Evolutionary conservation across 2,329 filamentous ascomycete species (phyloP), one percentile per base, ranked within the genome.

Genomic region (Diplodia sapinea): DNA sequence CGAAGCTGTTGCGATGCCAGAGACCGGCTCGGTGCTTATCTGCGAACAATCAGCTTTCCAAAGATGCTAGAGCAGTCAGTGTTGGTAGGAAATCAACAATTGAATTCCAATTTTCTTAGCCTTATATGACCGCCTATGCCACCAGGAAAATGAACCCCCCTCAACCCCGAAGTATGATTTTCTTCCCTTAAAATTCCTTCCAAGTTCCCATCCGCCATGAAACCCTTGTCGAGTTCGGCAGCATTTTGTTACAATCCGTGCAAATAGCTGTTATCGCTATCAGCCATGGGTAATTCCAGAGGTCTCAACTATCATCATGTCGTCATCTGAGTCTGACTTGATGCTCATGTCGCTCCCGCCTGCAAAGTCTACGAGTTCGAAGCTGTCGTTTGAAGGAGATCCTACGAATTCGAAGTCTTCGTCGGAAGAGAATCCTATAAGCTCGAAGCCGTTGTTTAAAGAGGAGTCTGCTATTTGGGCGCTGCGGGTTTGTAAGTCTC

Each of bases 141-240:
- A n/a, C n/a, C 17, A 47, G 43, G 43, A 17, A n/a, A 8, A 20
- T 20, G 43, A 47, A 47, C 9, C 51, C 26, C 23, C 29, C 1
- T 55, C 29, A 17, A 47, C 43, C 17, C 43, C 31, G 26, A 26
- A 55, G n/a, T 55, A 55, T 55, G 15, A 55, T 55, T 55, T 55
- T 55, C 29, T n/a, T 11, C 23, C 31, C 36, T 36, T n/a, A 20
- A 12, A 55, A 1, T 20, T 17, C 17, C n/a, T 7, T 23, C 29
- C 17, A 55, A 55, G 29, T 17, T 12, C 33, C 17, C 15, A 52
- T 52, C 26, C 50, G 9, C 26, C 6, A 52, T 52, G 7, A 7
- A 17, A 1, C 13, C 26, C 50, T 1, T 52, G n/a, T 5, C 50
- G 26, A 26, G 26, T 4, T 7, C 1, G 17, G 17, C 4, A 47